Conservation (phyloP, 768 basidiomycete genomes). For the Xanthoconium stramineum region DNA sequence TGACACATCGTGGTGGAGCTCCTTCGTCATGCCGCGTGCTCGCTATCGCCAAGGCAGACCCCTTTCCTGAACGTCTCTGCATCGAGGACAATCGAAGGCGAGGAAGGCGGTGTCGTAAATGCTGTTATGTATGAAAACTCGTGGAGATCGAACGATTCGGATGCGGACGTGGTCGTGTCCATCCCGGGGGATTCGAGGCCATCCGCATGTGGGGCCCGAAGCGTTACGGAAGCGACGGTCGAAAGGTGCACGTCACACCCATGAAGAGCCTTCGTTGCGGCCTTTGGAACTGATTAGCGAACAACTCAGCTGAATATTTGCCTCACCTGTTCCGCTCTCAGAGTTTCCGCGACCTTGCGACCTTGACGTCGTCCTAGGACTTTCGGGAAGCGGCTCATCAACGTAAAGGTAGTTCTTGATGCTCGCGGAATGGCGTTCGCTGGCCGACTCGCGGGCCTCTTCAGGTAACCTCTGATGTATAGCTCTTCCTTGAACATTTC, state of each 20-base stretch:
- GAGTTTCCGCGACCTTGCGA: slow-evolving; percentile 10
- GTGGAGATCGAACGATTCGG: slow-evolving; percentile 23
- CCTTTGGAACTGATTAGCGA: slow-evolving; percentile 9
- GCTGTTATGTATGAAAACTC: slow-evolving; percentile 32
- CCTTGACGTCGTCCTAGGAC: slow-evolving; percentile 22
- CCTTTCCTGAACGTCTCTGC: slow-evolving; percentile 11
- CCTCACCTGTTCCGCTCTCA: slow-evolving; percentile 17
- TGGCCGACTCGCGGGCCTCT: slow-evolving; percentile 12
- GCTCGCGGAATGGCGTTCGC: slow-evolving; percentile 2
- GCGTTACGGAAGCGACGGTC: slow-evolving; percentile 10
- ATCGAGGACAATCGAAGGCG: slow-evolving; percentile 17
- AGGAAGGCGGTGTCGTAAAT: slow-evolving; percentile 30
- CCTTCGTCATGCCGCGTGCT: slow-evolving; percentile 13
- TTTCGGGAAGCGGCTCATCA: slow-evolving; percentile 8
- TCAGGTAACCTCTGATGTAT: slow-evolving; percentile 26
- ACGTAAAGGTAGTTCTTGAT: neutral
- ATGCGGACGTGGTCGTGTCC: slow-evolving; percentile 9
- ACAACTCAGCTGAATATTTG: neutral
- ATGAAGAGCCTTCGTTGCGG: neutral
- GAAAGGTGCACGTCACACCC: neutral
- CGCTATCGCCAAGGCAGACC: slow-evolving; percentile 4
- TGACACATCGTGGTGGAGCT: slow-evolving; percentile 1
- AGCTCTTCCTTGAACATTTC: slow-evolving; percentile 29
- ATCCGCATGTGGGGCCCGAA: neutral
- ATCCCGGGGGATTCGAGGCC: slow-evolving; percentile 11